A percentile compares a stretch with the other conserved stretches of the same genome.
phyloP scores from a whole-genome alignment of 805 yeast genomes.

The Wickerhamiella musiphila region DNA sequence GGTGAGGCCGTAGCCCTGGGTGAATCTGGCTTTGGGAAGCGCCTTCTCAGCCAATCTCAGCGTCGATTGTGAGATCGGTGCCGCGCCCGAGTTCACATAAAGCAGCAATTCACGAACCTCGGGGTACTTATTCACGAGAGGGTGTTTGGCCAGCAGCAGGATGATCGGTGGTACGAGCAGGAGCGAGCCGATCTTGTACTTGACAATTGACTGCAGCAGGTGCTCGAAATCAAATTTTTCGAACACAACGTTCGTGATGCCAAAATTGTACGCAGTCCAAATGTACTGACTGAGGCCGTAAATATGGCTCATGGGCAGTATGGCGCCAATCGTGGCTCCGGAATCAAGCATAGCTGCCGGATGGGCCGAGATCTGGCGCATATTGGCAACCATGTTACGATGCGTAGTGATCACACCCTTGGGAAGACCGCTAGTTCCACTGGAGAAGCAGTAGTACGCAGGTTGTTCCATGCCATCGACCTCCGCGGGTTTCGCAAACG shows the following conservation, averaged over 20 bases:
- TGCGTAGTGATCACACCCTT: slow-evolving; percentile 61
- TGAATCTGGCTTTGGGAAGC: slow-evolving; percentile 7
- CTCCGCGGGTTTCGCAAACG: slow-evolving; percentile 4
- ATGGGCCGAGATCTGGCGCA: too few species aligned
- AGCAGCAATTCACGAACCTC: slow-evolving; percentile 26
- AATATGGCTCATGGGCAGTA: slow-evolving; percentile 21
- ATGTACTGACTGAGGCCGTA: slow-evolving; percentile 20
- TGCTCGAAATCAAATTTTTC: slow-evolving; percentile 21
- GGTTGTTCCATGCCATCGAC: slow-evolving; percentile 8
- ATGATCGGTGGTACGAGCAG: slow-evolving; percentile 28
- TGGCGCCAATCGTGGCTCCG: slow-evolving; percentile 20
- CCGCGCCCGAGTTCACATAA: slow-evolving; percentile 26
- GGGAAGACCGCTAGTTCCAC: slow-evolving; percentile 41
- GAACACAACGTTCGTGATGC: slow-evolving; percentile 15
- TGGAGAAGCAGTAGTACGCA: slow-evolving; percentile 20
- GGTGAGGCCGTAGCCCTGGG: slow-evolving; percentile 31
- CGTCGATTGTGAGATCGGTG: slow-evolving; percentile 24
- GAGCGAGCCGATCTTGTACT: slow-evolving; percentile 24
- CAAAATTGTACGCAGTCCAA: slow-evolving; percentile 12
- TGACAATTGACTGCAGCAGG: slow-evolving; percentile 16
- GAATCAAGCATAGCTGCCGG: too few species aligned
- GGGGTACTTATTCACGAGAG: slow-evolving; percentile 26
- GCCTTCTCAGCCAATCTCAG: slow-evolving; percentile 6
- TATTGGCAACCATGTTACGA: slow-evolving; percentile 29
- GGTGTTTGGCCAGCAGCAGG: slow-evolving; percentile 30